Conservation (phyloP, 1,284 basidiomycete genomes). For the Cryptococcus sp. region DNA sequence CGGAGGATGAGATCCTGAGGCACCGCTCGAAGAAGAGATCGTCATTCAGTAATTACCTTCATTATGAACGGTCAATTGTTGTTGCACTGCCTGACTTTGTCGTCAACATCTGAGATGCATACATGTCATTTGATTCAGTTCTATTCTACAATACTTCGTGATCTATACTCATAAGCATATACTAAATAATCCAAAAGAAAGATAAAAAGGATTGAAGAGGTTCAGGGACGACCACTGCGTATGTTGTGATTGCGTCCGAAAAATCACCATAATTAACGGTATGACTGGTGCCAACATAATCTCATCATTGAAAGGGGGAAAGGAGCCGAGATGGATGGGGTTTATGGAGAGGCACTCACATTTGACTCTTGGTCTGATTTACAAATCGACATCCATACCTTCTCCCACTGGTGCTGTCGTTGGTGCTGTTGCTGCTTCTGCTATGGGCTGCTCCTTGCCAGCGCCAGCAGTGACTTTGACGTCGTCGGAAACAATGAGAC, state of each 20-base stretch:
- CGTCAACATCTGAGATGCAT: not conserved
- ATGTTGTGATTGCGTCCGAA: not conserved
- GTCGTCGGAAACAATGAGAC: constrained; percentile 67
- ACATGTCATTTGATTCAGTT: not conserved
- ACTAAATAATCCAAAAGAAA: not conserved
- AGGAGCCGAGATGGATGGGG: not conserved
- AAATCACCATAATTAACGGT: constrained; percentile 30
- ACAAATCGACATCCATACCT: constrained; percentile 38
- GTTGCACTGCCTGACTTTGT: not conserved
- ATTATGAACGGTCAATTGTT: too few relatives aligned
- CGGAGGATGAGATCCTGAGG: too few relatives aligned
- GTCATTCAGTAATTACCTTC: too few relatives aligned
- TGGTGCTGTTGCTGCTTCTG: constrained; percentile 26
- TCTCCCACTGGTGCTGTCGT: constrained; percentile 21
- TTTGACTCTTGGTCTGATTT: constrained; percentile 7
- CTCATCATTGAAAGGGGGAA: constrained; percentile 25
- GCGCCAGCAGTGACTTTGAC: constrained; percentile 50
- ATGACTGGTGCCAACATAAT: constrained; percentile 44
- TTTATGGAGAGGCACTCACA: not conserved
- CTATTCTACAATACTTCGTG: not conserved
- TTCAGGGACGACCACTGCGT: constrained; percentile 1
- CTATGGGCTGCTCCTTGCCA: constrained; percentile 35
- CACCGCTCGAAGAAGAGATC: too few relatives aligned
- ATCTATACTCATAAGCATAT: not conserved
- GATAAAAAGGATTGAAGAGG: not conserved